Percentiles rank a stretch among this genome's conserved stretches.
Conservation (phyloP, 495 filamentous ascomycete genomes). For the Hamigera avellanea region DNA sequence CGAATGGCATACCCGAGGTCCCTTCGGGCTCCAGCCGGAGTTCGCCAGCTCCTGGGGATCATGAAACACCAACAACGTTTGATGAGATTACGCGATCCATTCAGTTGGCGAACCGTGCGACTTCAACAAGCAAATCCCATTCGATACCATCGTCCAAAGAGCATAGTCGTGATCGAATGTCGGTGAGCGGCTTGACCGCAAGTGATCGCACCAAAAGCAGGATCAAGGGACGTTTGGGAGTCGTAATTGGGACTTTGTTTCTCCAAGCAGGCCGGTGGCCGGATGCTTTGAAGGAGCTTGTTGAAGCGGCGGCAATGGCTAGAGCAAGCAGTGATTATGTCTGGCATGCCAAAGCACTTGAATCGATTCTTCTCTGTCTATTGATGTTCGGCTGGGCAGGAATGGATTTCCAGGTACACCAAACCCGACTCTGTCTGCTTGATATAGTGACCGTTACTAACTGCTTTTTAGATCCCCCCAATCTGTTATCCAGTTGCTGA, state of each 20-base stretch:
- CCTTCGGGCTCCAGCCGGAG: slow-evolving; percentile 35
- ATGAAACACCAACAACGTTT: slow-evolving; percentile 56
- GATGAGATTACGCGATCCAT: slow-evolving; percentile 54
- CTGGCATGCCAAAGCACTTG: slow-evolving; percentile 94
- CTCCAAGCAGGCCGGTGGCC: slow-evolving; percentile 80
- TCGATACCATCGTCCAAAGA: slow-evolving; percentile 31
- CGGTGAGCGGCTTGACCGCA: slow-evolving; percentile 75
- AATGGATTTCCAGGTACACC: slow-evolving; percentile 70
- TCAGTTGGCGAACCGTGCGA: slow-evolving; percentile 29
- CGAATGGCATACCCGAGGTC: slow-evolving; percentile 40
- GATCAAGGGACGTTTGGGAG: slow-evolving; percentile 67
- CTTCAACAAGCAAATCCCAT: slow-evolving; percentile 17
- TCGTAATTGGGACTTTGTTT: slow-evolving; percentile 77
- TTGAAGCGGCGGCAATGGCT: slow-evolving; percentile 65
- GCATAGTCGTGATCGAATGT: slow-evolving; percentile 62
- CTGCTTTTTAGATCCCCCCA: slow-evolving; percentile 39
- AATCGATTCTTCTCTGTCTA: slow-evolving; percentile 71
- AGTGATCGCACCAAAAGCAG: slow-evolving; percentile 73
- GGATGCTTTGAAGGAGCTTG: slow-evolving; percentile 77
- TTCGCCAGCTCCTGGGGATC: slow-evolving; percentile 32
- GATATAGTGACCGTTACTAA: not conserved
- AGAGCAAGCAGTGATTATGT: slow-evolving; percentile 79
- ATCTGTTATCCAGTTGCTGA: slow-evolving; percentile 50
- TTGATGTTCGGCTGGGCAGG: slow-evolving; percentile 77
- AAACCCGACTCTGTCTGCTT: not conserved